Evolutionary conservation across 352 stramenopile genomes (phyloP), one percentile per base, ranked within the genome.

Genomic region (Aphanomyces stellatus): DNA sequence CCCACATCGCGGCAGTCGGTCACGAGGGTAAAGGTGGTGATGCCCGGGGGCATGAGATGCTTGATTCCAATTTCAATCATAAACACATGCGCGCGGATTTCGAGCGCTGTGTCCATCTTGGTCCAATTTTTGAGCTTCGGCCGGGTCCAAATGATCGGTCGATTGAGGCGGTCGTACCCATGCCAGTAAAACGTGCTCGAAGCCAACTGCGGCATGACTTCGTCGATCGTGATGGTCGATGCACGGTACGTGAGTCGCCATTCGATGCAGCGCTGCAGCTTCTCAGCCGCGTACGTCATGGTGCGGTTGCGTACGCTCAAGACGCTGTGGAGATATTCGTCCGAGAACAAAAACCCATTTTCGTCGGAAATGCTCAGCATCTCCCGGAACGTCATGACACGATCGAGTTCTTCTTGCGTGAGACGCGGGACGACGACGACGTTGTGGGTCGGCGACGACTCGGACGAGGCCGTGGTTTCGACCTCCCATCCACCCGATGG

Each of bases 121-220:
- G 56, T 62, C 79, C 78, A 87, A 66, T 87, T 70, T 40, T 88
- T 88, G n/a, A 84, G 59, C 22, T 74, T 75, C 1, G 79, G 75
- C 28, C 80, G 80, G 30, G 87, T 79, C 80, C 79, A 88, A 31
- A 88, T 71, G 65, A 88, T 84, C 17, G 80, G 80, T 4, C 79
- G 77, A 59, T 87, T 81, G 62, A 83, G 67, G 48, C 79, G 84
- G 65, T 88, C 80, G 66, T 87, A 88, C 31, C 80, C 80, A 53
- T 84, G 83, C 80, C 80, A 88, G 62, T 88, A 88, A 76, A 88
- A 86, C 31, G 70, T 85, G 3, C 77, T 79, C 1, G 71, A 80
- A 31, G 40, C 49, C n/a, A 88, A 62, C 27, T 85, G 79, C 0
- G 48, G 22, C 24, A 76, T 72, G 4, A 87, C 76, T 3, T 85